phyloP scores from a whole-genome alignment of 371 early-diverging fungal genomes.

The Zopfochytrium polystomum region DNA sequence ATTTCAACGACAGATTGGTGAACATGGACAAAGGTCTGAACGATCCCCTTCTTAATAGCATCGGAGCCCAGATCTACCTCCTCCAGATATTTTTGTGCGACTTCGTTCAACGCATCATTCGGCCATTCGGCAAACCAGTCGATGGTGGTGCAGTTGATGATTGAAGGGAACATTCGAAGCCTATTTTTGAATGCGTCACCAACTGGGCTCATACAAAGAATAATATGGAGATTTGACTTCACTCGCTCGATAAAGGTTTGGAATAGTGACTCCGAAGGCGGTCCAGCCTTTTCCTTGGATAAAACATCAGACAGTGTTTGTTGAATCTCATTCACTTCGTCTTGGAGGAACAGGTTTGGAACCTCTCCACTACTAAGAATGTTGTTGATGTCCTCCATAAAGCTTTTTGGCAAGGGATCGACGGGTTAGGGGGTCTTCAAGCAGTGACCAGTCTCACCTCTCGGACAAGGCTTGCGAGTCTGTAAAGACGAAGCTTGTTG shows the following conservation, averaged over 20 bases:
- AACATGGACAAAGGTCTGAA: conserved; percentile 56
- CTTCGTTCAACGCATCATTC: conserved; percentile 55
- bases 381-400: conserved; percentile 53
- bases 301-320: conserved; percentile 33
- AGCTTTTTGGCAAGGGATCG: conserved; percentile 24
- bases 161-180: conserved; percentile 53
- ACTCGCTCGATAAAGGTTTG: conserved; percentile 51
- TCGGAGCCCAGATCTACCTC: conserved; percentile 58
- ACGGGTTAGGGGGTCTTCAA: conserved; percentile 5
- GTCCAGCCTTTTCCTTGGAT: conserved; percentile 55
- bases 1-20: conserved; percentile 59
- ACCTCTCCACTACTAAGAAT: conserved; percentile 56
- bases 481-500: conserved; percentile 50
- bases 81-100: conserved; percentile 47
- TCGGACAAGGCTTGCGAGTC: conserved; percentile 47
- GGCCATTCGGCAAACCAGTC: conserved; percentile 63
- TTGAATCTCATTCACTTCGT: conserved; percentile 52
- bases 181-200: conserved; percentile 56
- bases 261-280: conserved; percentile 53
- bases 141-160: conserved; percentile 55
- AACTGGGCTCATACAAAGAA: conserved; percentile 57
- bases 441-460: neutral
- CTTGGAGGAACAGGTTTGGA: conserved; percentile 47
- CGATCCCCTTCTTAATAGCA: conserved; percentile 50
- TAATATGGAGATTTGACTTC: conserved; percentile 49